Evolutionary conservation across 1,284 basidiomycete genomes (phyloP).

Genomic region (Anthracocystis setariae): DNA sequence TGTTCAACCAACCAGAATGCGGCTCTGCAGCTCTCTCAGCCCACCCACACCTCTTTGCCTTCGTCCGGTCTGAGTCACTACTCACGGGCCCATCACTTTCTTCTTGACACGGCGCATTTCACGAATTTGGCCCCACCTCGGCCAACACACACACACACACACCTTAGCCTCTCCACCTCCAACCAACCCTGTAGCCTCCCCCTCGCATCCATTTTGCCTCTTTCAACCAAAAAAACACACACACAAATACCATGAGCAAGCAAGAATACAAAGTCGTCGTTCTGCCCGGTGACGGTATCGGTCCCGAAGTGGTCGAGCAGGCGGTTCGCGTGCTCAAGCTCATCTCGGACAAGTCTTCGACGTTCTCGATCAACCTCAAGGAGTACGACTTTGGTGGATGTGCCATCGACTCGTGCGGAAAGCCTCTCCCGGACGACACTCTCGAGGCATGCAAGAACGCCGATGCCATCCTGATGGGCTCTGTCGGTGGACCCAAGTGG

Average conservation of each 20-base stretch:
- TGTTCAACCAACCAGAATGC: constrained; percentile 23
- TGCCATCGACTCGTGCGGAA: constrained; percentile 87
- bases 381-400: constrained; percentile 85
- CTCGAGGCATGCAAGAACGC: constrained; percentile 71
- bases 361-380: constrained; percentile 76
- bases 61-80: constrained; percentile 18
- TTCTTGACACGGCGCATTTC: constrained; percentile 4
- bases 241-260: constrained; percentile 33
- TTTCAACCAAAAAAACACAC: no score
- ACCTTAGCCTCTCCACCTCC: neutral
- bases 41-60: no score
- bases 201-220: neutral
- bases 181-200: neutral
- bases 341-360: constrained; percentile 75
- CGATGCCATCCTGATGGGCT: constrained; percentile 69
- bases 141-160: neutral
- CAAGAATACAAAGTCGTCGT: constrained; percentile 69
- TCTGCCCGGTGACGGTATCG: constrained; percentile 96
- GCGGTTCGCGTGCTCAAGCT: constrained; percentile 85
- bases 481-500: constrained; percentile 99
- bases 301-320: constrained; percentile 91
- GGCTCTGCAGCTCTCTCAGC: no score
- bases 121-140: neutral
- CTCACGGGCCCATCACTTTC: constrained; percentile 26
- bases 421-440: constrained; percentile 85